phyloP scores from a whole-genome alignment of 2,329 filamentous ascomycete species.

The Alternaria triticina region DNA sequence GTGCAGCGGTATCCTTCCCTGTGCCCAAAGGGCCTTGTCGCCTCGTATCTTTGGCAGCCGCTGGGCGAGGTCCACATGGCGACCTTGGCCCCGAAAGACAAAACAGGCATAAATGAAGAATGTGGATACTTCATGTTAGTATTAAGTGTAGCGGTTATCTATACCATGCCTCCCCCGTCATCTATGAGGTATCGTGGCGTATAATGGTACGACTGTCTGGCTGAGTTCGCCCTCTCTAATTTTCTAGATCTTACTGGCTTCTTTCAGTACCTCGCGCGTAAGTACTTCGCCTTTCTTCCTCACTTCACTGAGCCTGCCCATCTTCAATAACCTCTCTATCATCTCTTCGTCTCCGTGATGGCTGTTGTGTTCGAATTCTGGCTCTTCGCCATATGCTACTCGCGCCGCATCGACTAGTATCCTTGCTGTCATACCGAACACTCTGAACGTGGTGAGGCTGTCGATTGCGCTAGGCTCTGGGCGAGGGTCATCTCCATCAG shows the following conservation, averaged over 20 bases:
- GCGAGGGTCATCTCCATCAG: constrained; percentile 28
- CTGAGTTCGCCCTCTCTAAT: background rate
- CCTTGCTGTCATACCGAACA: constrained; percentile 94
- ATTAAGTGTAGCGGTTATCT: background rate
- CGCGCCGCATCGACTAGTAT: constrained; percentile 88
- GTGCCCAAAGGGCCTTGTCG: background rate
- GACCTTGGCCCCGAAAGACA: background rate
- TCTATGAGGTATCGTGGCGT: background rate
- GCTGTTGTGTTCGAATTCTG: constrained; percentile 78
- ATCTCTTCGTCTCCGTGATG: constrained; percentile 72
- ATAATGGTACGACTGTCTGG: background rate
- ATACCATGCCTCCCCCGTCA: background rate
- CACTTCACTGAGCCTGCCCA: constrained; percentile 62
- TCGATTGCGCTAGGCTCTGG: constrained; percentile 49
- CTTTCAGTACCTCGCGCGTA: constrained; percentile 58
- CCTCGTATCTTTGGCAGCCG: background rate
- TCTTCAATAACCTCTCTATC: constrained; percentile 62
- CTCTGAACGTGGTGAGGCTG: constrained; percentile 70
- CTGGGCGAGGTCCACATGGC: background rate
- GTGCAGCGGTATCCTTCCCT: background rate
- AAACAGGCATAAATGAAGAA: background rate
- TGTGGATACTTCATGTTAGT: background rate
- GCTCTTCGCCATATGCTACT: constrained; percentile 80
- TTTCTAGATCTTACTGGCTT: constrained; percentile 55
- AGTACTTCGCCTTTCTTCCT: constrained; percentile 60